Base-by-base conservation (phyloP, 1,139 yeast species). In the Yamadazyma atmosphaerica region DNA sequence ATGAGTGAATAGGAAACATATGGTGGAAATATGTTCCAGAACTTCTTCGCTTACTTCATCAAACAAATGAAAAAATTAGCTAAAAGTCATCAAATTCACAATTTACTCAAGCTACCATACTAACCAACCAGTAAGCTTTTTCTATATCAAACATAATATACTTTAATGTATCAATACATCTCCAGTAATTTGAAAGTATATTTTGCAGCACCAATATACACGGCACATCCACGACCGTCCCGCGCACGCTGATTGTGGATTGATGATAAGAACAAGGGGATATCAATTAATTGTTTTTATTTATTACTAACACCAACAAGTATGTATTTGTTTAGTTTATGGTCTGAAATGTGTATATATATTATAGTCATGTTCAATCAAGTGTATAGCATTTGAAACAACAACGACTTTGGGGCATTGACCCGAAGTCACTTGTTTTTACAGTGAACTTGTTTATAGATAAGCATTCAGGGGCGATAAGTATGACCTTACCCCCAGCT, bases 181-280 rank as follows among this genome's bases (percentile, higher is more conserved):
- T n/a, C n/a, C n/a, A n/a, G n/a, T n/a, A n/a, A n/a, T 19, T 19
- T 6, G 26, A 6, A 8, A 23, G 11, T 8, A 7, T 7, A 7
- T 23, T 23, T 23, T 23, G 26, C 26, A 23, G 11, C 26, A 23
- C 26, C 7, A 23, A 23, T 23, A 23, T 6, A 23, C 7, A 16
- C 31, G 31, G 21, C 8, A 3, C 4, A 3, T 3, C 9, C 31
- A 28, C 31, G 16, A 28, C 31, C 31, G 31, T 4, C 10, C 4
- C 21, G 19, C 31, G 31, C 31, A 28, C 31, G 31, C 31, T 28
- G 29, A 26, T 26, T 28, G 31, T 28, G 31, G 31, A 10, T 28
- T 28, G 15, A 28, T 28, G 31, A 28, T 28, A 28, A 28, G 31
- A 28, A 16, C 12, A 15, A 28, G 31, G 31, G 31, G 31, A 28